A percentile compares a stretch with the other conserved stretches of the same genome.
These are phyloP conservation scores for Zygotorulaspora sp. DNA, from an alignment of 805 yeast genomes.

Conservation along the genomic window DNA sequence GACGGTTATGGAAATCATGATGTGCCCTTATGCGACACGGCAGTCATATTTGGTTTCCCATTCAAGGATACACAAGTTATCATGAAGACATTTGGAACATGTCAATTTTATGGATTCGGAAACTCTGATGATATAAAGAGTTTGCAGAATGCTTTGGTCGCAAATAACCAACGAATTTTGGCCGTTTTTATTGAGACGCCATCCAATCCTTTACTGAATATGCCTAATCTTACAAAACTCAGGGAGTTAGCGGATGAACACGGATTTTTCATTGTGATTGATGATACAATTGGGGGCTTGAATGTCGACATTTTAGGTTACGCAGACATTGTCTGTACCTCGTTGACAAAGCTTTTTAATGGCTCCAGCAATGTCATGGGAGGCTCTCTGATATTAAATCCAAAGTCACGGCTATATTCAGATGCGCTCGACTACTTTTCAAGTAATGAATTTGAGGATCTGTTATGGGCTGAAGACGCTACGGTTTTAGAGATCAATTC, in stretches of 20 bases:
- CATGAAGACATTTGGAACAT: constrained; percentile 73
- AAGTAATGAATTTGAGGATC: constrained; percentile 52
- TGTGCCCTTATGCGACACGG: constrained; percentile 7
- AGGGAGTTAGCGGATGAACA: constrained; percentile 57
- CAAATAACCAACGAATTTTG: constrained; percentile 49
- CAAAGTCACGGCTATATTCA: constrained; percentile 46
- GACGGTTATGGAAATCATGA: neutral
- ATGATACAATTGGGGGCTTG: constrained; percentile 74
- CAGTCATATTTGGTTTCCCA: constrained; percentile 90
- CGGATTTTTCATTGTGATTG: constrained; percentile 71
- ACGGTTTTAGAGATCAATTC: constrained; percentile 84
- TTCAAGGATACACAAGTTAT: constrained; percentile 86
- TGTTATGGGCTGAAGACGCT: constrained; percentile 89
- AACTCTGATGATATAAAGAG: constrained; percentile 63
- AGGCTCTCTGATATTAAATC: constrained; percentile 73
- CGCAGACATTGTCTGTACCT: constrained; percentile 77
- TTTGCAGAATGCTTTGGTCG: constrained; percentile 50
- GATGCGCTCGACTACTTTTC: constrained; percentile 47
- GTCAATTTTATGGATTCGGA: constrained; percentile 78
- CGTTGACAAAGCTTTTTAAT: constrained; percentile 83
- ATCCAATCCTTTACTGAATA: constrained; percentile 77
- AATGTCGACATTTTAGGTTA: constrained; percentile 72
- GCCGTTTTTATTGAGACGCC: constrained; percentile 87
- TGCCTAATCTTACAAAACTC: constrained; percentile 66
- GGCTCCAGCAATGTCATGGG: constrained; percentile 97